Evolutionary conservation across 202 grass and related monocot genomes (phyloP), one percentile per base, ranked within the genome.

Genomic region (Zoysia matrella): DNA sequence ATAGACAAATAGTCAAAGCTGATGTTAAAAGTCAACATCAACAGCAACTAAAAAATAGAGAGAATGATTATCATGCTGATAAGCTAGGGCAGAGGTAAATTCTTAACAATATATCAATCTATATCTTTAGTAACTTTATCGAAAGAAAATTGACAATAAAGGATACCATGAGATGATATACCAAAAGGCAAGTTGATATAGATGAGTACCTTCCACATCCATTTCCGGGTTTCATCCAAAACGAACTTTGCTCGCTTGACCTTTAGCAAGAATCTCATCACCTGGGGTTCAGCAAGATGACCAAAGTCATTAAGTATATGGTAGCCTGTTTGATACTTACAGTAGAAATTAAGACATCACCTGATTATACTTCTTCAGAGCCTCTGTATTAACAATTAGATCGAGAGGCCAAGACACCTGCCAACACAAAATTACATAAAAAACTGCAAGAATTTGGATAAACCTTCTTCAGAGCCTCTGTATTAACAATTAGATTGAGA

Each of bases 371-470:
- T 95, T 95, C 80, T 88, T 98, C 61, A 98, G 84, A 68, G 95
- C 89, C 62, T 95, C 92, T 13, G 73, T 73, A 84, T 95, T 98
- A 78, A 84, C 86, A 75, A 95, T 98, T 58, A 98, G 83, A 83
- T 98, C 90, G 18, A 98, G 90, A 71, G 95, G 92, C 92, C 90
- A 95, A 90, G 95, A 93, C 70, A 98, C 95, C 92, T 95, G 88
- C 6, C 80, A 86, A 62, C 57, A 82, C 22, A 70, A 90, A 71
- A 75, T 75, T 63, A 64, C 50, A 73, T 74, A 47, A 89, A 74
- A 72, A 22, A 65, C 16, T 71, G 52, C 30, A 80, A 71, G 43
- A 73, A 80, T 61, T 7, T 43, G 82, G 13, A 88, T 52, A 78
- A 75, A 69, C 6, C 44, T 53, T 95, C 80, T 88, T 98, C 61